Evolutionary conservation across 495 filamentous ascomycete genomes (phyloP).

Genomic region (Bacidia gigantensis): DNA sequence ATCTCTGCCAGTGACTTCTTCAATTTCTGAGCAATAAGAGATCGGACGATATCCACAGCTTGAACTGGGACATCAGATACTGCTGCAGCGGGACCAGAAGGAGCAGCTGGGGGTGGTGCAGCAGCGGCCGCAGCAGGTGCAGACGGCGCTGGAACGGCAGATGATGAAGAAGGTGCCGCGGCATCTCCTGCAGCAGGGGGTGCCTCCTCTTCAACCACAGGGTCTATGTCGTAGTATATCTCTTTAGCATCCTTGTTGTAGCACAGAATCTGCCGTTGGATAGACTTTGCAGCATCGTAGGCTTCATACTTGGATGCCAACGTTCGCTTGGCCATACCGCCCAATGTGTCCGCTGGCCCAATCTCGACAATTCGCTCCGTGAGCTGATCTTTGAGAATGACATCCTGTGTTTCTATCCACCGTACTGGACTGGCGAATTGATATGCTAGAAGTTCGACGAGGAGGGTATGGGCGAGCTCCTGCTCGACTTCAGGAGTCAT

Average conservation of each 20-base stretch:
- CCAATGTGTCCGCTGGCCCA: conserved; percentile 93
- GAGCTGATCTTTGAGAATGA: conserved; percentile 86
- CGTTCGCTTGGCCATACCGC: conserved; percentile 94
- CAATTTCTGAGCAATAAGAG: conserved; percentile 93
- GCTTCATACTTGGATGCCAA: conserved; percentile 97
- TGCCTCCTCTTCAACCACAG: conserved; percentile 77
- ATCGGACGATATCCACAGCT: conserved; percentile 77
- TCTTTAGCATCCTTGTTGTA: conserved; percentile 99
- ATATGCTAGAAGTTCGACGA: conserved; percentile 96
- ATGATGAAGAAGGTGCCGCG: conserved; percentile 23
- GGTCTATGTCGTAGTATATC: conserved; percentile 98
- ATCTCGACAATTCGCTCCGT: conserved; percentile 97
- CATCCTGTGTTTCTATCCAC: conserved; percentile 99
- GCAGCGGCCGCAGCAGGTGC: conserved; percentile 38
- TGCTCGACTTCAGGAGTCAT: conserved; percentile 99
- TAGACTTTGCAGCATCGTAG: conserved; percentile 89
- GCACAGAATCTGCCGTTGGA: conserved; percentile 94
- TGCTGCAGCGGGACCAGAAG: conserved; percentile 75
- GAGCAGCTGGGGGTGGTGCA: conserved; percentile 46
- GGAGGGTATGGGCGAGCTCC: conserved; percentile 90
- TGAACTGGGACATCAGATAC: conserved; percentile 76
- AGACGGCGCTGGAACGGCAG: conserved; percentile 29
- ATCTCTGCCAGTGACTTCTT: conserved; percentile 88
- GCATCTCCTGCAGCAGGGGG: conserved; percentile 35
- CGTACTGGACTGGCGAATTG: conserved; percentile 97